Evolutionary conservation across 306 rosid genomes (phyloP).

Genomic region (Vigna mungo): DNA sequence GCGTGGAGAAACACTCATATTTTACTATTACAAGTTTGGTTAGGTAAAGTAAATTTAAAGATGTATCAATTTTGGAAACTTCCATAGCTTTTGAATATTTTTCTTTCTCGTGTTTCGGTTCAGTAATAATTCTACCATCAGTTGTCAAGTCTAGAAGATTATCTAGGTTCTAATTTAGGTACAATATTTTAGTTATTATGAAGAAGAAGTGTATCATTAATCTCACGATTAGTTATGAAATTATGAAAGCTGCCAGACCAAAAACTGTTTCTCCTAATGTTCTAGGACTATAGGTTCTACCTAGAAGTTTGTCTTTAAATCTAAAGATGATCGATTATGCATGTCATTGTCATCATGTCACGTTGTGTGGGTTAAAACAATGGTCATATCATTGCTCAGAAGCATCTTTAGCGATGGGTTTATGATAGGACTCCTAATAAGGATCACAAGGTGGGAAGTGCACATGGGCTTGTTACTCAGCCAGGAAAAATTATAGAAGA

Average conservation of each 20-base stretch:
- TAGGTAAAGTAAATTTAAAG: background rate
- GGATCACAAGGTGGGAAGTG: too few relatives aligned
- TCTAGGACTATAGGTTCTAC: background rate
- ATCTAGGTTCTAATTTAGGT: constrained; percentile 1
- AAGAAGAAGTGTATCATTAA: too few relatives aligned
- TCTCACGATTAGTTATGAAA: constrained; percentile 1
- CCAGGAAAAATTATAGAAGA: too few relatives aligned
- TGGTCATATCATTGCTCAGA: too few relatives aligned
- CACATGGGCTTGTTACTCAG: too few relatives aligned
- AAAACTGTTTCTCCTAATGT: constrained; percentile 22
- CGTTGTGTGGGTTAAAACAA: too few relatives aligned
- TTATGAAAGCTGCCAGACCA: constrained; percentile 10
- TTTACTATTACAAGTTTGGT: constrained; percentile 9
- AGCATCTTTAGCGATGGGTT: too few relatives aligned
- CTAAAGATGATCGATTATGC: too few relatives aligned
- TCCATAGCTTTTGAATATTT: constrained; percentile 7
- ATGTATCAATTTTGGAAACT: constrained; percentile 9
- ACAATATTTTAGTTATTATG: too few relatives aligned
- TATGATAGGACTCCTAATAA: too few relatives aligned
- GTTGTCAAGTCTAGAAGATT: background rate
- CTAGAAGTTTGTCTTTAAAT: too few relatives aligned
- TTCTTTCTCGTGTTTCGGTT: background rate
- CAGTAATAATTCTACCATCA: background rate
- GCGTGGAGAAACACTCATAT: background rate
- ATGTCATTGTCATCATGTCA: too few relatives aligned